phyloP scores from a whole-genome alignment of 2,329 filamentous ascomycete species.

The Kalmusia sp. region DNA sequence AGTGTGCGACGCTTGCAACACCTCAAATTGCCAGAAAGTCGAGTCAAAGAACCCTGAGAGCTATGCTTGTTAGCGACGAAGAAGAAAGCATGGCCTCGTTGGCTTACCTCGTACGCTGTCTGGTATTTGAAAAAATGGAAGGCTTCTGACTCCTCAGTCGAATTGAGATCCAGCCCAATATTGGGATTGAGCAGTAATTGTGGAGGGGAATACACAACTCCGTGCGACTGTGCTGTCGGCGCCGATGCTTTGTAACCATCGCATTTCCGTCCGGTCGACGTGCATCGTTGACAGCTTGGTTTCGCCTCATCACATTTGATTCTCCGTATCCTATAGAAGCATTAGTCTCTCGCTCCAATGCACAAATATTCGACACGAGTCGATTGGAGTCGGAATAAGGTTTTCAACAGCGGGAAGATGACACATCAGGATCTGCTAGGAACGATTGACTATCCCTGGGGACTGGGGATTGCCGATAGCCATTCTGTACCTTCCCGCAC shows the following conservation, averaged over 20 bases:
- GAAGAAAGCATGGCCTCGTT: no score
- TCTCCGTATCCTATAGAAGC: conserved; percentile 32
- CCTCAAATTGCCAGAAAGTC: conserved; percentile 39
- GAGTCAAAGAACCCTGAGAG: conserved; percentile 38
- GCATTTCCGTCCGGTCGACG: conserved; percentile 40
- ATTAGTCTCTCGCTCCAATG: background rate
- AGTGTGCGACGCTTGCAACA: conserved; percentile 41
- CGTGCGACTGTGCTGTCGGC: background rate
- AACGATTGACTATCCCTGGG: background rate
- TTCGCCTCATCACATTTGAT: conserved; percentile 45
- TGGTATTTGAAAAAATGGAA: conserved; percentile 40
- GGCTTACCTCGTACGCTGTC: conserved; percentile 26
- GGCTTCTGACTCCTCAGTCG: conserved; percentile 30
- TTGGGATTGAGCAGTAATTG: conserved; percentile 19
- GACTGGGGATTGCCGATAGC: background rate
- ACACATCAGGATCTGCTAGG: background rate
- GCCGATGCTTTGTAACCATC: conserved; percentile 32
- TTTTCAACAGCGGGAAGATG: background rate
- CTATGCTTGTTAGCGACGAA: background rate
- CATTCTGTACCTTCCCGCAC: background rate
- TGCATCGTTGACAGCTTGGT: conserved; percentile 37
- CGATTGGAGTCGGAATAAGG: conserved; percentile 9
- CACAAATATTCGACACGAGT: background rate
- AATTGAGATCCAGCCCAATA: conserved; percentile 23
- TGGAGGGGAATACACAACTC: conserved; percentile 15